phyloP scores from a whole-genome alignment of 805 yeast species.

The Schwanniomyces vanrijiae region DNA sequence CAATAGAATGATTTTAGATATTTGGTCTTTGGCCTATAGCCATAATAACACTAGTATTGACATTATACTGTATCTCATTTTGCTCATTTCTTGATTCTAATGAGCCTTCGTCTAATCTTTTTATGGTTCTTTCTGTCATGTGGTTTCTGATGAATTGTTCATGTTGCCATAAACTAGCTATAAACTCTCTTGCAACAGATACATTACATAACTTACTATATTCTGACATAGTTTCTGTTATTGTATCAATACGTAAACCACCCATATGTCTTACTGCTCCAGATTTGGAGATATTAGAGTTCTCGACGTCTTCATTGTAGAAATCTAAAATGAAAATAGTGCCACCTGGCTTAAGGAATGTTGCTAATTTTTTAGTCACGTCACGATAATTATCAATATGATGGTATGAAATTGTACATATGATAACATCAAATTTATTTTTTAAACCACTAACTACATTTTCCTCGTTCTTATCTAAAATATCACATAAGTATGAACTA shows the following conservation, averaged over 20 bases:
- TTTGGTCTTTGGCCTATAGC: slow-evolving; percentile 25
- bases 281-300: slow-evolving; percentile 3
- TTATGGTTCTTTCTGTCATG: slow-evolving; percentile 12
- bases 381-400: slow-evolving; percentile 33
- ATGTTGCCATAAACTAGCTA: slow-evolving; percentile 22
- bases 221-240: slow-evolving; percentile 20
- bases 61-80: slow-evolving; percentile 9
- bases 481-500: slow-evolving; percentile 20
- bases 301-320: slow-evolving; percentile 34
- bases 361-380: slow-evolving; percentile 28
- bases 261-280: slow-evolving; percentile 32
- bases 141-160: slow-evolving; percentile 25
- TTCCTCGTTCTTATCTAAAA: slow-evolving; percentile 16
- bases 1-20: too few relatives aligned
- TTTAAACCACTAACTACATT: slow-evolving; percentile 15
- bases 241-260: slow-evolving; percentile 24
- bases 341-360: slow-evolving; percentile 35
- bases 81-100: slow-evolving; percentile 10
- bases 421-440: slow-evolving; percentile 29
- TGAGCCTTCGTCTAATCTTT: slow-evolving; percentile 13
- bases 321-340: slow-evolving; percentile 37
- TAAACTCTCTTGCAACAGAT: slow-evolving; percentile 18
- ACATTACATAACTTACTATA: slow-evolving; percentile 21
- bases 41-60: slow-evolving; percentile 21
- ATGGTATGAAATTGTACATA: slow-evolving; percentile 40